phyloP scores from a whole-genome alignment of 2,329 filamentous ascomycete genomes.

The Mycosphaerella arachidis region DNA sequence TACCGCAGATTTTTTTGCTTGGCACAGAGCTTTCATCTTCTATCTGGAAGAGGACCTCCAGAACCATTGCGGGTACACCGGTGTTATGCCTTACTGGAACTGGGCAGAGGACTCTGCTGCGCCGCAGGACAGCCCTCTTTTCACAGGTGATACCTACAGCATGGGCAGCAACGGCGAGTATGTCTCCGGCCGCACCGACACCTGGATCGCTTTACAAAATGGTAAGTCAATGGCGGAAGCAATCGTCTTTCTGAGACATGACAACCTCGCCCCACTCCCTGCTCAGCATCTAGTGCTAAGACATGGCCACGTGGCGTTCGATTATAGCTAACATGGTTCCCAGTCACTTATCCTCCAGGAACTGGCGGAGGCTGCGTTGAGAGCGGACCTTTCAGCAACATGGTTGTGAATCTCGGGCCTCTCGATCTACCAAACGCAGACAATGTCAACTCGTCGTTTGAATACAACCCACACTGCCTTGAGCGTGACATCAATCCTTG shows the following conservation, averaged over 20 bases:
- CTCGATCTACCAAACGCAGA: conserved; percentile 26
- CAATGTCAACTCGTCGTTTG: conserved; percentile 26
- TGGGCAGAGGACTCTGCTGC: conserved; percentile 29
- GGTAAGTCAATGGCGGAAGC: too few species aligned
- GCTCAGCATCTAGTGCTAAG: too few species aligned
- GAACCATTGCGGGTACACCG: conserved; percentile 42
- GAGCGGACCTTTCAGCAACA: conserved; percentile 49
- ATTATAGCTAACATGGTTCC: too few species aligned
- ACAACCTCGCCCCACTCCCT: too few species aligned
- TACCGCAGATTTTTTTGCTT: conserved; percentile 35
- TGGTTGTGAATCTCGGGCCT: conserved; percentile 31
- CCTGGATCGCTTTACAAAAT: conserved; percentile 25
- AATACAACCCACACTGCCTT: conserved; percentile 22
- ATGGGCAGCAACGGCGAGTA: conserved; percentile 31
- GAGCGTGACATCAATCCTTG: conserved; percentile 23
- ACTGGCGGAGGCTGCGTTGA: conserved; percentile 54
- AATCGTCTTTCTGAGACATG: too few species aligned
- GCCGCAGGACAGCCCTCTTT: conserved; percentile 44
- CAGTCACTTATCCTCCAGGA: conserved; percentile 44
- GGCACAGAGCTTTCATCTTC: conserved; percentile 43
- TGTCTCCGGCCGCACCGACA: conserved; percentile 25
- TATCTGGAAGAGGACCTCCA: conserved; percentile 42
- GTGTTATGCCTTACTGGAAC: conserved; percentile 33
- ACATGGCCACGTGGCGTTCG: too few species aligned
- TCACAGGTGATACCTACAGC: conserved; percentile 51